phyloP scores from a whole-genome alignment of 352 stramenopile genomes.

The Globisporangium cederbergense region DNA sequence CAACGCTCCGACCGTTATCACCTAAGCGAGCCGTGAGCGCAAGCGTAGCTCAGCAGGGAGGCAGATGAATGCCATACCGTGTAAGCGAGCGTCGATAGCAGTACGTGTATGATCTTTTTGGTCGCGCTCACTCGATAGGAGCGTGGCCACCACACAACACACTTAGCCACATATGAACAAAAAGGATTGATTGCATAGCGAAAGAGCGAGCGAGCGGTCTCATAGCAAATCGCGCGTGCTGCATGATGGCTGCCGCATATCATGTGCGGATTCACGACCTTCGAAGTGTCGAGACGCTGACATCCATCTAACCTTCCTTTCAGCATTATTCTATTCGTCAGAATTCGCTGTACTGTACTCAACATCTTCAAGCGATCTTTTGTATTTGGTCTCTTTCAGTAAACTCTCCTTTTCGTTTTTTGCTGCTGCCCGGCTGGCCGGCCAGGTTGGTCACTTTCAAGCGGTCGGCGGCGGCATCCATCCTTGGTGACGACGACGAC shows the following conservation, averaged over 20 bases:
- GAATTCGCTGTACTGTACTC: no score
- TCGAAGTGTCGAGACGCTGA: no score
- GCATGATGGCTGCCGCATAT: no score
- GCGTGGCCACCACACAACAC: not conserved
- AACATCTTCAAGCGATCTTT: no score
- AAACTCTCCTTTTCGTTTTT: not conserved
- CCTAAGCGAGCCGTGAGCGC: slow-evolving; percentile 65
- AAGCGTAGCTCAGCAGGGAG: not conserved
- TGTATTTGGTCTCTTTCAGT: no score
- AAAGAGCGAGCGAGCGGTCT: no score
- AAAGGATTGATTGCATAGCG: not conserved
- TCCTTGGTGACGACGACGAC: not conserved
- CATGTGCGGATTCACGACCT: no score
- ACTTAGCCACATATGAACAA: not conserved
- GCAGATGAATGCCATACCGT: not conserved
- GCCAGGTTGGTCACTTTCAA: no score
- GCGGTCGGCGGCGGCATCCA: not conserved
- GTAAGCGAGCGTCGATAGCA: not conserved
- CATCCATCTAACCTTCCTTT: no score
- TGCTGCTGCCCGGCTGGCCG: not conserved
- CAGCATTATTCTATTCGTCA: no score
- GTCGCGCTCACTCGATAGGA: not conserved
- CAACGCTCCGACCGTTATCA: slow-evolving; percentile 96
- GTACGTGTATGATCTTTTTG: not conserved
- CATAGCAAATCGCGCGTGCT: no score